These are phyloP conservation scores for Populus trichocarpa DNA, from an alignment of 441 rosid genomes.

Conservation along the genomic window DNA sequence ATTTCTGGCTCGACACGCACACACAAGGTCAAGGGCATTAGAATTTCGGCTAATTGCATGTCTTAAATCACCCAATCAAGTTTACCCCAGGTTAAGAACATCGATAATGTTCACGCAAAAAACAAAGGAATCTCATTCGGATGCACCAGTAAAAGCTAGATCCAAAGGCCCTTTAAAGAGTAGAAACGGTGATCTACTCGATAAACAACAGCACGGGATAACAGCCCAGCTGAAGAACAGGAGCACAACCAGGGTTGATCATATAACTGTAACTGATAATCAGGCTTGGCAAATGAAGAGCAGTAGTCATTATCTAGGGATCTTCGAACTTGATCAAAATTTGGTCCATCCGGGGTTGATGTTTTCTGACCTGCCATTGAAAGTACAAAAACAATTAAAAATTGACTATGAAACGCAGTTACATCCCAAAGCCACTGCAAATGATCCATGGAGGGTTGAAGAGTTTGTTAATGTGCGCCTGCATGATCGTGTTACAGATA, in stretches of 20 bases:
- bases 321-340: constrained; percentile 65
- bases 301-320: constrained; percentile 19
- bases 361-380: constrained; percentile 65
- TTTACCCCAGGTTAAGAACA: background rate
- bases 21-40: background rate
- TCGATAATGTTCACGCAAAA: background rate
- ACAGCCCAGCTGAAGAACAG: too few species aligned
- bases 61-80: background rate
- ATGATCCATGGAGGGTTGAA: too few species aligned
- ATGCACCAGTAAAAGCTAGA: background rate
- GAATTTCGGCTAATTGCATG: background rate
- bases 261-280: background rate
- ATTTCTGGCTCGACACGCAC: too few species aligned
- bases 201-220: too few species aligned
- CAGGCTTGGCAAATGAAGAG: background rate
- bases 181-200: too few species aligned
- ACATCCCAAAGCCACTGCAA: background rate
- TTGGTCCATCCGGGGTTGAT: constrained; percentile 62
- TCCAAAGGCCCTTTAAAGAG: background rate
- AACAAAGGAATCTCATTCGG: background rate
- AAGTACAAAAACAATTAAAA: background rate
- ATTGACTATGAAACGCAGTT: background rate
- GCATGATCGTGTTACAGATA: background rate
- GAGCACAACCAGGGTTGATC: background rate
- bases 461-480: background rate